These are phyloP conservation scores for Aspergillus cristatus DNA, from an alignment of 495 filamentous ascomycete species.

Conservation along the genomic window DNA sequence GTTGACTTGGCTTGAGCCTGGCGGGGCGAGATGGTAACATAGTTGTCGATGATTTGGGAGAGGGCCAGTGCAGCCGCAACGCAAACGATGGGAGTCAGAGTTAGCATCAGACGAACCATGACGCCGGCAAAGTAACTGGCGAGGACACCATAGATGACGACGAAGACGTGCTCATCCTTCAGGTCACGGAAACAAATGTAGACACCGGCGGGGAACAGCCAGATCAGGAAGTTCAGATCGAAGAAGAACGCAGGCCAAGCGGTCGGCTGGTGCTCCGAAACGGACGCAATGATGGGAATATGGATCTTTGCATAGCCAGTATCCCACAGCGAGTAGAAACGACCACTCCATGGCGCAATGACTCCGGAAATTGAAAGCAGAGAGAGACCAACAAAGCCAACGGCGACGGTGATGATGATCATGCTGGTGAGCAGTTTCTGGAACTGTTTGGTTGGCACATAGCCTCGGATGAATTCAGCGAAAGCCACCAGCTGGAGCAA, in stretches of 20 bases:
- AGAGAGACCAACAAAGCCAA: conserved; percentile 67
- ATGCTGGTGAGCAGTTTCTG: conserved; percentile 72
- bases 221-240: conserved; percentile 95
- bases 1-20: conserved; percentile 34
- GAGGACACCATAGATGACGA: conserved; percentile 92
- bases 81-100: conserved; percentile 92
- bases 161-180: conserved; percentile 94
- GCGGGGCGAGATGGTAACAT: conserved; percentile 51
- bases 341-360: conserved; percentile 96
- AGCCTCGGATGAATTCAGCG: conserved; percentile 79
- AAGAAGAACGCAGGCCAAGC: conserved; percentile 99
- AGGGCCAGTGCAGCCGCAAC: conserved; percentile 84
- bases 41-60: conserved; percentile 85
- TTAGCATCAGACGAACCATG: conserved; percentile 99
- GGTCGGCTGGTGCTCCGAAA: conserved; percentile 98
- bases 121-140: conserved; percentile 98
- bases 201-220: conserved; percentile 97
- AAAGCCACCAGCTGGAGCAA: conserved; percentile 91
- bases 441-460: conserved; percentile 88
- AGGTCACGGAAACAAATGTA: conserved; percentile 96
- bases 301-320: conserved; percentile 99
- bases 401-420: conserved; percentile 64
- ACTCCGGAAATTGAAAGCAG: conserved; percentile 76
- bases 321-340: conserved; percentile 99
- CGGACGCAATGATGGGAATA: conserved; percentile 98